Percentiles rank a stretch among this genome's conserved stretches.
Evolutionary conservation across 2,329 filamentous ascomycete species (phyloP).

Genomic region (Cordyceps cicadae): DNA sequence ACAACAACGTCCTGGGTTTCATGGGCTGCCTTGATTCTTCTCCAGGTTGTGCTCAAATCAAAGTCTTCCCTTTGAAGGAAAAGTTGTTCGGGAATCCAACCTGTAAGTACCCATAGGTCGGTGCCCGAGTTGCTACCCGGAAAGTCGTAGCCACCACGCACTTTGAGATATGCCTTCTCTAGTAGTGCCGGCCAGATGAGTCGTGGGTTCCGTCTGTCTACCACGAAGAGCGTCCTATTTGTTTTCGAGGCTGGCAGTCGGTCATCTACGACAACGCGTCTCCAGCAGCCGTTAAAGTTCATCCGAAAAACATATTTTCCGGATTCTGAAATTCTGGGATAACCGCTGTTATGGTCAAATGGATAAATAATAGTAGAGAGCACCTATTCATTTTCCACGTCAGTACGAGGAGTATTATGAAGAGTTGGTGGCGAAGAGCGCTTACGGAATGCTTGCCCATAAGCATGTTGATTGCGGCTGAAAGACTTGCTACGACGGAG

Average conservation of each 20-base stretch:
- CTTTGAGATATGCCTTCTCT: constrained; percentile 94
- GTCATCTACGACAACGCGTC: constrained; percentile 83
- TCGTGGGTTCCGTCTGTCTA: constrained; percentile 73
- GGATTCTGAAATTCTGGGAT: constrained; percentile 60
- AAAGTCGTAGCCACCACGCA: constrained; percentile 93
- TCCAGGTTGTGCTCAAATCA: constrained; percentile 69
- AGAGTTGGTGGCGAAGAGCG: not conserved
- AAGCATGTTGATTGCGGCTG: constrained; percentile 64
- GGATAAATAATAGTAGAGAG: constrained; percentile 69
- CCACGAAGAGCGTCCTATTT: constrained; percentile 71
- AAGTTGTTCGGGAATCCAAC: constrained; percentile 94
- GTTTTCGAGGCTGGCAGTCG: constrained; percentile 71
- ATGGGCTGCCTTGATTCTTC: constrained; percentile 65
- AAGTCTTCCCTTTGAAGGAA: constrained; percentile 80
- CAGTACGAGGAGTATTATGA: not conserved
- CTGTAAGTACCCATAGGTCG: constrained; percentile 84
- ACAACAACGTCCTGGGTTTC: constrained; percentile 72
- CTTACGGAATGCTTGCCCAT: constrained; percentile 61
- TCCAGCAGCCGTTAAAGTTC: constrained; percentile 90
- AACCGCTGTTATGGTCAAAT: constrained; percentile 49
- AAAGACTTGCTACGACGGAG: constrained; percentile 92
- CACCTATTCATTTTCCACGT: constrained; percentile 39
- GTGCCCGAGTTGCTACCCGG: constrained; percentile 96
- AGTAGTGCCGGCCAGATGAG: constrained; percentile 86
- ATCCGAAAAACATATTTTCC: constrained; percentile 90